A percentile compares a stretch with the other conserved stretches of the same genome.
Conservation (phyloP, 1,284 basidiomycete genomes). For the Fomitopsis betulina region DNA sequence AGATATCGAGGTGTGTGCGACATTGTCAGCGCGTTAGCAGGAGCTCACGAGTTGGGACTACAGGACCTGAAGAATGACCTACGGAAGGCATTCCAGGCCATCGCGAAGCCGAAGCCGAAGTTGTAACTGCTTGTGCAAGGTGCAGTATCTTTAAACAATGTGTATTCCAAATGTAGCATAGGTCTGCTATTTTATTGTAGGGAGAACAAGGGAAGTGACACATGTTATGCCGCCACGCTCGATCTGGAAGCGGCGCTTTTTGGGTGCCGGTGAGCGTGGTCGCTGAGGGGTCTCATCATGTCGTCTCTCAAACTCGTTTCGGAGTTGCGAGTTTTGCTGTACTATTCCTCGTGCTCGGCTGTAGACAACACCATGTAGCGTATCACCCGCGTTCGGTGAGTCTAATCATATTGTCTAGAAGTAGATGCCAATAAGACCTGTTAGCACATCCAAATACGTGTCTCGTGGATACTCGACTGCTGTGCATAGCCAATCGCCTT, state of each 20-base stretch:
- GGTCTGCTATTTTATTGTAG: background rate
- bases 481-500: slow-evolving; percentile 26
- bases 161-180: background rate
- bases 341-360: background rate
- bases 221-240: too few species aligned
- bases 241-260: slow-evolving; percentile 26
- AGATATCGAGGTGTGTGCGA: slow-evolving; percentile 56
- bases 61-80: slow-evolving; percentile 66
- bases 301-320: background rate
- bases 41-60: background rate
- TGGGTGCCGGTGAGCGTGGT: slow-evolving; percentile 24
- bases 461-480: slow-evolving; percentile 5
- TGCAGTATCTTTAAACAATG: background rate
- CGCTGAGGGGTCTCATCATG: background rate
- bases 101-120: slow-evolving; percentile 37
- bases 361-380: background rate
- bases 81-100: slow-evolving; percentile 42
- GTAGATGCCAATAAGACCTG: too few species aligned
- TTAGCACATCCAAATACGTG: background rate
- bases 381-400: background rate
- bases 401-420: too few species aligned
- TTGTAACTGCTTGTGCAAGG: slow-evolving; percentile 17
- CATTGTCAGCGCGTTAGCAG: background rate
- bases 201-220: too few species aligned
- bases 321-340: background rate